Conservation (phyloP, 78 protist genomes). For the Dictyostelium intermedium region DNA sequence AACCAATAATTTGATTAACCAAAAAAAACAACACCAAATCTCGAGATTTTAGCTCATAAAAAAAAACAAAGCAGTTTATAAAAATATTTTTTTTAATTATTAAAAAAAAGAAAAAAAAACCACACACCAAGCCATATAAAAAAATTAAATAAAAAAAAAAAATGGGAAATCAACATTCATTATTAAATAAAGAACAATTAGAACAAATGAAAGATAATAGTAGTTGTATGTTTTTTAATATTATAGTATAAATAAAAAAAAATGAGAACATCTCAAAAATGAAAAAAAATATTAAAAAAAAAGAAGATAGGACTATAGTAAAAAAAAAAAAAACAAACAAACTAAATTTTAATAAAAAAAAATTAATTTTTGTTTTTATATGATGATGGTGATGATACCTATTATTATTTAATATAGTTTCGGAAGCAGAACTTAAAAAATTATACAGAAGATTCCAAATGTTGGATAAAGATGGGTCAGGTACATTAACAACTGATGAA, state of each 20-base stretch:
- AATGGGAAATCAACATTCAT: constrained; percentile 60
- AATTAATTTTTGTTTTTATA: too few species aligned
- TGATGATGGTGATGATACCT: too few species aligned
- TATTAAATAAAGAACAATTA: constrained; percentile 31
- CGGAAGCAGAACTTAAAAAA: constrained; percentile 80
- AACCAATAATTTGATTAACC: neutral
- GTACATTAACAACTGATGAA: constrained; percentile 91
- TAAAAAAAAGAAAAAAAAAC: constrained; percentile 5
- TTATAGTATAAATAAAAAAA: too few species aligned
- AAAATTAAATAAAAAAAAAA: neutral
- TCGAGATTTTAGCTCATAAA: neutral
- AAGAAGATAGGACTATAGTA: too few species aligned
- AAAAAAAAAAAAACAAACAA: too few species aligned
- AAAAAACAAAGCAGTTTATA: neutral
- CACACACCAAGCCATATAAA: neutral
- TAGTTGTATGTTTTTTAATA: constrained; percentile 46
- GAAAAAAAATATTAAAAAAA: too few species aligned
- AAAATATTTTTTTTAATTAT: neutral
- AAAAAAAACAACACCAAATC: neutral
- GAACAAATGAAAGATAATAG: constrained; percentile 62
- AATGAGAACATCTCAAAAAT: too few species aligned
- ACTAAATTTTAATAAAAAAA: too few species aligned
- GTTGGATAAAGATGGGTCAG: constrained; percentile 92
- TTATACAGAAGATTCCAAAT: constrained; percentile 92
- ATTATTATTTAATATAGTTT: constrained; percentile 63